Percentiles rank a stretch among this genome's conserved stretches.
Evolutionary conservation across 163 green algal genomes (phyloP).

Genomic region (Scenedesmus sp.): DNA sequence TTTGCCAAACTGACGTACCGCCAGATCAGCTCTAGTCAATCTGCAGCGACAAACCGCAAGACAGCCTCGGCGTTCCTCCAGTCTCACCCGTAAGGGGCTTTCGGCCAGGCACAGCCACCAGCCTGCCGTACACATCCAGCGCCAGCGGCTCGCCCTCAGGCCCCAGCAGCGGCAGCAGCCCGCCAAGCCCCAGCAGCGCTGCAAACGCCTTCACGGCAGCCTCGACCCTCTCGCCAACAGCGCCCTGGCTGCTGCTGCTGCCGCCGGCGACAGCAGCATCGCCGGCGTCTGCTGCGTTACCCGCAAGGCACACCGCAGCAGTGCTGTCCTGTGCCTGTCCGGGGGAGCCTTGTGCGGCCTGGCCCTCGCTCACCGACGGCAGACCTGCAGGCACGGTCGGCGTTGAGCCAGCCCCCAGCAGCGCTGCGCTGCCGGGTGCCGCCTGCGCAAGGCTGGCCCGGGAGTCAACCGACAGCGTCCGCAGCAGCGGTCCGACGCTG

Average conservation of each 20-base stretch:
- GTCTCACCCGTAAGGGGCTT: conserved; percentile 23
- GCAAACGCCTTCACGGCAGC: conserved; percentile 32
- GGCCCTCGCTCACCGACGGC: not conserved
- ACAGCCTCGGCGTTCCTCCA: too few relatives aligned
- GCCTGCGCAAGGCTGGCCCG: not conserved
- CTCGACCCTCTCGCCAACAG: conserved; percentile 14
- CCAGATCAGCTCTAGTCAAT: too few relatives aligned
- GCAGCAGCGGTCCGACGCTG: not conserved
- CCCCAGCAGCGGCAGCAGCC: conserved; percentile 32
- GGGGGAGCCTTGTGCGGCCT: not conserved
- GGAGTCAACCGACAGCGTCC: not conserved
- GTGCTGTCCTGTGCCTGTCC: too few relatives aligned
- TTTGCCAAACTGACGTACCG: too few relatives aligned
- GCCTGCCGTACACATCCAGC: conserved; percentile 8
- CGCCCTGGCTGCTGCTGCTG: not conserved
- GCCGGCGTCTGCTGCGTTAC: not conserved
- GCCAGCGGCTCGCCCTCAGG: not conserved
- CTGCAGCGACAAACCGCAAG: too few relatives aligned
- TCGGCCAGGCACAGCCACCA: not conserved
- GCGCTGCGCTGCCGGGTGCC: not conserved
- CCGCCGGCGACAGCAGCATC: not conserved
- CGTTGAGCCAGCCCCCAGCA: not conserved
- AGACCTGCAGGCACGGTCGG: not conserved
- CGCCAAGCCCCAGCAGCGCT: conserved; percentile 26
- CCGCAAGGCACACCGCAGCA: too few relatives aligned